phyloP scores from a whole-genome alignment of 805 yeast genomes.

The Barnettozyma wickerhamii region DNA sequence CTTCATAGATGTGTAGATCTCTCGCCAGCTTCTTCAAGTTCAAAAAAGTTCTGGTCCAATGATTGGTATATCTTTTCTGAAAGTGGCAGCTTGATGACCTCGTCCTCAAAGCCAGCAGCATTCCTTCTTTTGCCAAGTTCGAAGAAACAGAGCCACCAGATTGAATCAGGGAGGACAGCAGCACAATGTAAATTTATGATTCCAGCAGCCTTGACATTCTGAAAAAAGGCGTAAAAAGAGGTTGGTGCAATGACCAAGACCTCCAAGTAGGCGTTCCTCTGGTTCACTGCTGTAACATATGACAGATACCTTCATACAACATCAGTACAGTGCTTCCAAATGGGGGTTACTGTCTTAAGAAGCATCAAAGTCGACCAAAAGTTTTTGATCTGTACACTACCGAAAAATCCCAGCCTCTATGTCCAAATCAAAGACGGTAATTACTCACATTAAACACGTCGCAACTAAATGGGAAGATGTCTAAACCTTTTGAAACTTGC shows the following conservation, averaged over 20 bases:
- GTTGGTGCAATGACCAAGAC: conserved; percentile 40
- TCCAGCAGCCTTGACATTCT: conserved; percentile 47
- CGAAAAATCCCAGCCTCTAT: too few species aligned
- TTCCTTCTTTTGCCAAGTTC: conserved; percentile 46
- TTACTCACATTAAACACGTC: too few species aligned
- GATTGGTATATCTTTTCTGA: conserved; percentile 28
- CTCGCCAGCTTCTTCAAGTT: conserved; percentile 87
- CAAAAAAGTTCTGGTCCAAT: conserved; percentile 70
- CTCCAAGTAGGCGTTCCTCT: conserved; percentile 37
- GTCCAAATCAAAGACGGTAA: too few species aligned
- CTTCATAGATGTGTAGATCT: conserved; percentile 59
- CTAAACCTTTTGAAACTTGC: too few species aligned
- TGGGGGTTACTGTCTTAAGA: too few species aligned
- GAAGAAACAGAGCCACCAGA: conserved; percentile 36
- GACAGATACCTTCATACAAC: conserved; percentile 47
- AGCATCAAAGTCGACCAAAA: too few species aligned
- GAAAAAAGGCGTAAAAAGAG: conserved; percentile 40
- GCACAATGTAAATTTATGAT: conserved; percentile 44
- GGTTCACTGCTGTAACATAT: conserved; percentile 39
- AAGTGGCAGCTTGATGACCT: conserved; percentile 23
- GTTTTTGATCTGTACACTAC: too few species aligned
- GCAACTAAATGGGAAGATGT: too few species aligned
- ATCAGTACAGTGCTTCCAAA: too few species aligned
- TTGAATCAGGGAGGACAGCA: conserved; percentile 41
- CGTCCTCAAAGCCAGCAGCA: conserved; percentile 37